Evolutionary conservation across 345 rosid species (phyloP).

Genomic region (Gynandropsis gynandra): DNA sequence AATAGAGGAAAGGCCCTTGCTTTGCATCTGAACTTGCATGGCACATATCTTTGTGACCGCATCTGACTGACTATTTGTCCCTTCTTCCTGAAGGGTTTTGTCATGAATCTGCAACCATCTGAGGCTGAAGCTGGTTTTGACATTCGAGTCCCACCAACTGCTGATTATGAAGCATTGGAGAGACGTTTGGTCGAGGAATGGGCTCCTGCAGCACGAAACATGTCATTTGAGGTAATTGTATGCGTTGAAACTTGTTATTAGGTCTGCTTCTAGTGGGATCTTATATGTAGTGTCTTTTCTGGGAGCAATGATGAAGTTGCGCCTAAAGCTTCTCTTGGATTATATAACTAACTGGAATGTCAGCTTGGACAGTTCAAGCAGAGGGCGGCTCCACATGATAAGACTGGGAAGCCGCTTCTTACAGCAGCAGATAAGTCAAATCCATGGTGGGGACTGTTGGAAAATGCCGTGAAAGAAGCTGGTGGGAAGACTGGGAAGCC

Average conservation of each 20-base stretch:
- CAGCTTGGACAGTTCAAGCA: conserved; percentile 77
- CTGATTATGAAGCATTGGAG: conserved; percentile 63
- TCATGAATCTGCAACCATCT: conserved; percentile 95
- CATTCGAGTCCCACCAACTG: conserved; percentile 72
- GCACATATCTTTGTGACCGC: conserved; percentile 11
- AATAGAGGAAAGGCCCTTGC: not conserved
- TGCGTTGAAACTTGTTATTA: too few species aligned
- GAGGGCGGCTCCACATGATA: conserved; percentile 31
- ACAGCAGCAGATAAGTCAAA: conserved; percentile 65
- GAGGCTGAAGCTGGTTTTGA: conserved; percentile 98
- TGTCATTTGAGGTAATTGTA: conserved; percentile 68
- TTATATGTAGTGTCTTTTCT: not conserved
- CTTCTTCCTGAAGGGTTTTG: conserved; percentile 58
- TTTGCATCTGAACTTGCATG: not conserved
- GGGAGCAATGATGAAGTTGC: not conserved
- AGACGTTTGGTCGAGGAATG: conserved; percentile 87
- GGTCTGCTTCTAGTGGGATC: too few species aligned
- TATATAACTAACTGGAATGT: conserved; percentile 21
- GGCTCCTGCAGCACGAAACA: conserved; percentile 88
- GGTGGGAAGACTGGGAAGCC: conserved; percentile 63
- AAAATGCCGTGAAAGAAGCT: conserved; percentile 67
- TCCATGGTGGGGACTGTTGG: conserved; percentile 84
- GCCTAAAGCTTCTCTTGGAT: conserved; percentile 1
- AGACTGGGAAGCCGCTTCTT: conserved; percentile 44
- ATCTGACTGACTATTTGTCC: conserved; percentile 1